phyloP scores from a whole-genome alignment of 2,329 filamentous ascomycete genomes.

The Ceratocystis cubensis region DNA sequence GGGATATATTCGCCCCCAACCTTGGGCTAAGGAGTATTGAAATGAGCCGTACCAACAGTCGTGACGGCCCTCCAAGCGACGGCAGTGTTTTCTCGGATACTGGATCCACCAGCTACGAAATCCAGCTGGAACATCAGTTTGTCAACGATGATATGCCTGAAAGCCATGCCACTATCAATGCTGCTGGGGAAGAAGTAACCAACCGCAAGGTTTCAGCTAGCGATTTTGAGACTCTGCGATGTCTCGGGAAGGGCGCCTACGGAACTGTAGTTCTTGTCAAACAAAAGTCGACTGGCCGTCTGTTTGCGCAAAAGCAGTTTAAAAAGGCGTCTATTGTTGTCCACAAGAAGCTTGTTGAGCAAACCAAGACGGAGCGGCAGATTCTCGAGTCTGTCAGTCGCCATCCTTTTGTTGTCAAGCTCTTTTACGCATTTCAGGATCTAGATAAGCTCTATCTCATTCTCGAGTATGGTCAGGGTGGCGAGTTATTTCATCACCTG shows the following conservation, averaged over 20 bases:
- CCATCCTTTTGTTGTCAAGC: constrained; percentile 94
- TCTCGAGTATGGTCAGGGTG: constrained; percentile 91
- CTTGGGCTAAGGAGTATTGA: constrained; percentile 40
- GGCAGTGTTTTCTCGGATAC: constrained; percentile 54
- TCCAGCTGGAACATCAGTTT: constrained; percentile 74
- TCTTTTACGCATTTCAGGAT: constrained; percentile 97
- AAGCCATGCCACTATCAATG: constrained; percentile 31
- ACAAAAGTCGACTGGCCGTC: constrained; percentile 70
- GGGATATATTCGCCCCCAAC: constrained; percentile 33
- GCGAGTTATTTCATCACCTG: constrained; percentile 92
- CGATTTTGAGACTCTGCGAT: constrained; percentile 83
- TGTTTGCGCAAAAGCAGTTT: constrained; percentile 97
- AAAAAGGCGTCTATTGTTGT: constrained; percentile 92
- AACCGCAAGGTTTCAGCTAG: constrained; percentile 72
- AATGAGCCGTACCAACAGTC: constrained; percentile 43
- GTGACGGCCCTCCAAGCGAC: constrained; percentile 42
- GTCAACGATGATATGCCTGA: constrained; percentile 30
- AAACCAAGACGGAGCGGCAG: constrained; percentile 90
- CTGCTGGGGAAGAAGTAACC: constrained; percentile 26
- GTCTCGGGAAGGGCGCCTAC: constrained; percentile 90
- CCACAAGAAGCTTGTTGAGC: constrained; percentile 89
- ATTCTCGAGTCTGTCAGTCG: constrained; percentile 93
- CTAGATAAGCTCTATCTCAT: constrained; percentile 96
- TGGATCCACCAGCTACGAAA: constrained; percentile 63
- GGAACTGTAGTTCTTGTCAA: constrained; percentile 90